These are phyloP conservation scores for Tetrapisispora taiwanensis DNA, from an alignment of 805 yeast genomes.

Conservation along the genomic window DNA sequence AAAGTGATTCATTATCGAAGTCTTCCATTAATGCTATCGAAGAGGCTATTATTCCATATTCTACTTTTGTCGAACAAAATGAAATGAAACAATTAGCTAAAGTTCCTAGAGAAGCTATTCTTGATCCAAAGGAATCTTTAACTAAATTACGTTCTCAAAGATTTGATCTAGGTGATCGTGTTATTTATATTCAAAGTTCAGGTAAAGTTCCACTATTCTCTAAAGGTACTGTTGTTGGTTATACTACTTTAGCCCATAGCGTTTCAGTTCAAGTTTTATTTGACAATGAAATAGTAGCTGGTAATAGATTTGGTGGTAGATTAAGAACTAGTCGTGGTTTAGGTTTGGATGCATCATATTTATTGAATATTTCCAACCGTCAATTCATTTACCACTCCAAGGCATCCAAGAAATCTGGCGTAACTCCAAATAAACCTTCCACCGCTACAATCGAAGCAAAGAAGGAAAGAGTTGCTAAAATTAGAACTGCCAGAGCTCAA, in stretches of 20 bases:
- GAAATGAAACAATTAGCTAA: constrained; percentile 55
- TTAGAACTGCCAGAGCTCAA: constrained; percentile 3
- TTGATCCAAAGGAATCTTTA: constrained; percentile 65
- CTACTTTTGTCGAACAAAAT: constrained; percentile 35
- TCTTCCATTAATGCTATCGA: constrained; percentile 62
- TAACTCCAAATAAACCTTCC: constrained; percentile 25
- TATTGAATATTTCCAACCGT: constrained; percentile 63
- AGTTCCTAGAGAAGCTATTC: constrained; percentile 75
- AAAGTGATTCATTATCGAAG: constrained; percentile 67
- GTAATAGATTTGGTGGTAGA: constrained; percentile 72
- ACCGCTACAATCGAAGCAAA: constrained; percentile 4
- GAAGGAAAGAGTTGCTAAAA: constrained; percentile 4
- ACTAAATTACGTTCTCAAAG: constrained; percentile 63
- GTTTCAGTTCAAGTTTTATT: constrained; percentile 66
- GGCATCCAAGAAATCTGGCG: constrained; percentile 37
- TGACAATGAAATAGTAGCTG: constrained; percentile 75
- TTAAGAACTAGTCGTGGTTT: constrained; percentile 72
- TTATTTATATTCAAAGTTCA: constrained; percentile 69
- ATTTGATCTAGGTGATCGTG: constrained; percentile 83
- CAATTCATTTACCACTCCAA: constrained; percentile 71
- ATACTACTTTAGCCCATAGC: constrained; percentile 45
- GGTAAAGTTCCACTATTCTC: constrained; percentile 85
- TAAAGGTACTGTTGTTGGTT: constrained; percentile 84
- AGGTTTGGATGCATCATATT: constrained; percentile 68
- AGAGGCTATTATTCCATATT: constrained; percentile 39